Conservation (phyloP, 257 asterid species). For the Fraxinus pennsylvanica region DNA sequence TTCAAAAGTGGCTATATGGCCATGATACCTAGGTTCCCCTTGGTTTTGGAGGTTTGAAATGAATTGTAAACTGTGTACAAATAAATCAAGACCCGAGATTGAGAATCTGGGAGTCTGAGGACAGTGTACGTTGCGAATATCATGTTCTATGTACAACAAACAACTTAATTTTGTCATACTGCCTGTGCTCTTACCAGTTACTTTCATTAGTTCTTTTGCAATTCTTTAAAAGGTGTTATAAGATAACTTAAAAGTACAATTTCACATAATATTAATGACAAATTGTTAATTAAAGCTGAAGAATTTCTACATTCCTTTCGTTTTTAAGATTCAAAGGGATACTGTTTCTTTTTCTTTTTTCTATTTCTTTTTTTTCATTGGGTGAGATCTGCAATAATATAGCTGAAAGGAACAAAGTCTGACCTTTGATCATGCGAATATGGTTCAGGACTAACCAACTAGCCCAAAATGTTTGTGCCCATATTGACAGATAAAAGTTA, state of each 20-base stretch:
- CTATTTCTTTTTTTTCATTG: not conserved
- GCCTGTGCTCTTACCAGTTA: not conserved
- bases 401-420: not conserved
- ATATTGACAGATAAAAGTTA: not conserved
- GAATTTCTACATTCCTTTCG: not conserved
- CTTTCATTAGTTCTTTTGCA: not conserved
- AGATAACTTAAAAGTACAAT: not conserved
- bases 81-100: constrained; percentile 6
- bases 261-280: not conserved
- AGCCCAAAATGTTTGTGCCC: not conserved
- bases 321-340: not conserved
- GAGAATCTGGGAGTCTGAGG: constrained; percentile 10
- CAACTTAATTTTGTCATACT: not conserved
- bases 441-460: not conserved
- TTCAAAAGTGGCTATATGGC: constrained; percentile 16
- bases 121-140: not conserved
- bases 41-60: not conserved
- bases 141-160: not conserved
- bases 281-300: not conserved
- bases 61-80: not conserved
- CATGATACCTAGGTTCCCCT: constrained; percentile 2
- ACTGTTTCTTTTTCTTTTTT: not conserved
- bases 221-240: not conserved
- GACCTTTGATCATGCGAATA: not conserved
- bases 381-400: not conserved